Conservation (phyloP, 371 early-diverging fungal species). For the Rhizomucor miehei region DNA sequence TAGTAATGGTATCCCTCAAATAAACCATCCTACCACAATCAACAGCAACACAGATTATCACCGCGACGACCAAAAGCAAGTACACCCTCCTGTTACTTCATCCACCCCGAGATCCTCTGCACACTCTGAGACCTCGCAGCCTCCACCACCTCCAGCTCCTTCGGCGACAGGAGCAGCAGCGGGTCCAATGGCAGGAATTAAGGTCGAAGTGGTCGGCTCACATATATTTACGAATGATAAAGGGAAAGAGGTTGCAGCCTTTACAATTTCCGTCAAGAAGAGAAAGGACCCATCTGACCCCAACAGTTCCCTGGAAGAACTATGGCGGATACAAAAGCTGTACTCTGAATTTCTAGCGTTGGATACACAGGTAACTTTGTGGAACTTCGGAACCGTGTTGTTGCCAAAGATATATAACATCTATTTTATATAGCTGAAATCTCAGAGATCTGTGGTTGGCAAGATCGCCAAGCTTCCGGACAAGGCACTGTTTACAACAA, state of each 20-base stretch:
- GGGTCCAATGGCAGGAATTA: conserved; percentile 32
- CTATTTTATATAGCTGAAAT: conserved; percentile 21
- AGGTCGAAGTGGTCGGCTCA: conserved; percentile 62
- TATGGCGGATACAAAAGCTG: conserved; percentile 82
- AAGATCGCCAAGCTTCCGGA: conserved; percentile 75
- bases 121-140: too few species aligned
- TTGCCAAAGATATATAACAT: background rate
- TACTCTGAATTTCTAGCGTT: conserved; percentile 77
- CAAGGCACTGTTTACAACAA: conserved; percentile 66
- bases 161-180: conserved; percentile 3
- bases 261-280: conserved; percentile 45
- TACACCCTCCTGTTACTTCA: background rate
- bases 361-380: conserved; percentile 62
- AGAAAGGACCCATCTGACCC: conserved; percentile 12
- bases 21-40: too few species aligned
- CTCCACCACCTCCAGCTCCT: background rate
- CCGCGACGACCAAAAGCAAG: background rate
- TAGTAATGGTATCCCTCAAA: too few species aligned
- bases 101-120: too few species aligned
- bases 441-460: conserved; percentile 27
- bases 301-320: conserved; percentile 38
- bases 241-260: conserved; percentile 63
- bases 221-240: conserved; percentile 65
- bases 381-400: too few species aligned
- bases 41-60: background rate